These are phyloP conservation scores for Alternaria hordeiaustralica DNA, from an alignment of 2,329 filamentous ascomycete species.

Conservation along the genomic window DNA sequence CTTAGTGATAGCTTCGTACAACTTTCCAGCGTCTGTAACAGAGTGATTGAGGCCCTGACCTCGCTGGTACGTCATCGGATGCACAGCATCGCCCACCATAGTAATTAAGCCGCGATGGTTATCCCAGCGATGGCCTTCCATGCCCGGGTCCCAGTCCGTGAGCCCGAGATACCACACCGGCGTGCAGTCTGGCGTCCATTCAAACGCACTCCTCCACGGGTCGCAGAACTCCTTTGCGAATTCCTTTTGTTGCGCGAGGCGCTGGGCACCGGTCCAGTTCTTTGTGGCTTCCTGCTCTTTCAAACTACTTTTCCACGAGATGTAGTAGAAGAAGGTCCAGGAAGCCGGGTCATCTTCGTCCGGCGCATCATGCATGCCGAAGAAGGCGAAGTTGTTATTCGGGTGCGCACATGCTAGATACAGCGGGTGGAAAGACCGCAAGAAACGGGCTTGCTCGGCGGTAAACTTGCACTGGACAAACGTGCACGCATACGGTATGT, in stretches of 20 bases:
- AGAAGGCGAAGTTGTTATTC: slow-evolving; percentile 53
- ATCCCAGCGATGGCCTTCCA: slow-evolving; percentile 41
- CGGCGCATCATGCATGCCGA: slow-evolving; percentile 53
- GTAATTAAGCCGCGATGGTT: slow-evolving; percentile 45
- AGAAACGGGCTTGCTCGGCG: slow-evolving; percentile 51
- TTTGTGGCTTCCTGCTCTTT: slow-evolving; percentile 52
- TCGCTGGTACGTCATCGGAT: slow-evolving; percentile 54
- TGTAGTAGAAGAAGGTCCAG: slow-evolving; percentile 58
- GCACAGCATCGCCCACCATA: slow-evolving; percentile 50
- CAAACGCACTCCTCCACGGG: slow-evolving; percentile 52
- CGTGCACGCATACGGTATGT: slow-evolving; percentile 54
- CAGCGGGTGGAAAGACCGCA: slow-evolving; percentile 55
- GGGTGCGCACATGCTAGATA: slow-evolving; percentile 54
- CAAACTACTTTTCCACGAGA: slow-evolving; percentile 51
- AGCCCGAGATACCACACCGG: slow-evolving; percentile 45
- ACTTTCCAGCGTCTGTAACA: slow-evolving; percentile 52
- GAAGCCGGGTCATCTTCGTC: slow-evolving; percentile 47
- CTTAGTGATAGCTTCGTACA: slow-evolving; percentile 44
- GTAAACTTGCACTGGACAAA: slow-evolving; percentile 54
- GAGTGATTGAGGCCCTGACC: slow-evolving; percentile 60
- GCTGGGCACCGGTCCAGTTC: slow-evolving; percentile 44
- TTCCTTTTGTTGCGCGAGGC: slow-evolving; percentile 51
- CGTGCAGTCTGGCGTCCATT: slow-evolving; percentile 43
- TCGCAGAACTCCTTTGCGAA: slow-evolving; percentile 51
- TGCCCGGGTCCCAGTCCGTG: slow-evolving; percentile 46